Evolutionary conservation across 306 rosid genomes (phyloP), one percentile per base, ranked within the genome.

Genomic region (Phaseolus lunatus): DNA sequence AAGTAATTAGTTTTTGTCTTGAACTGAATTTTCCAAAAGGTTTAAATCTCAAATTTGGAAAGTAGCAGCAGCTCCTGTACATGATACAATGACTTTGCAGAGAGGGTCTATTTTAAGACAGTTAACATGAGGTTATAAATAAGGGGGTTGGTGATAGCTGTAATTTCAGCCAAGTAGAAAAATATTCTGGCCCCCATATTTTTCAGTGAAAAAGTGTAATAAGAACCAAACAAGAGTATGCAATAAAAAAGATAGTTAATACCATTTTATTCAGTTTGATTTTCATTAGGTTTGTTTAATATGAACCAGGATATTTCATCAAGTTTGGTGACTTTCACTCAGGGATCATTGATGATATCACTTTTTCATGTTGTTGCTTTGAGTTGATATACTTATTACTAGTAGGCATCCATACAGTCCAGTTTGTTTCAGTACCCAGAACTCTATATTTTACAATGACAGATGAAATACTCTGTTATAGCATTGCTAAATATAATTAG

Each of bases 301-400:
- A 39, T 20, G 11, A 23, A 72, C 59, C 35, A 16, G 64, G 5
- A 8, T 13, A 74, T 56, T 57, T 73, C 80, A 15, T 50, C 8
- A 37, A 52, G 2, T 26, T 52, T 7, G 20, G 5, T 33, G 52
- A 22, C 41, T 77, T 67, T 27, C 16, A 31, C 37, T 62, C 22
- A 4, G 45, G 56, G 43, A 43, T 56, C 70, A 29, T 20, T 33
- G 14, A 43, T 77, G 49, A 66, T 72, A 26, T 57, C 47, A 47
- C 35, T 27, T 24, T 68, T 39, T n/a, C 78, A n/a, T 57, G 72
- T 63, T 74, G 24, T 18, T 67, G 70, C 65, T 81, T 81, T 47
- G 67, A 31, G 39, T 27, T 75, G 50, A 19, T 27, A n/a, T 72
- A 58, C 29, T 16, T 70, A 3, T 16, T 53, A 22, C n/a, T n/a